Base-by-base conservation (phyloP, 2,329 filamentous ascomycete genomes). In the Aspergillus alliaceus region DNA sequence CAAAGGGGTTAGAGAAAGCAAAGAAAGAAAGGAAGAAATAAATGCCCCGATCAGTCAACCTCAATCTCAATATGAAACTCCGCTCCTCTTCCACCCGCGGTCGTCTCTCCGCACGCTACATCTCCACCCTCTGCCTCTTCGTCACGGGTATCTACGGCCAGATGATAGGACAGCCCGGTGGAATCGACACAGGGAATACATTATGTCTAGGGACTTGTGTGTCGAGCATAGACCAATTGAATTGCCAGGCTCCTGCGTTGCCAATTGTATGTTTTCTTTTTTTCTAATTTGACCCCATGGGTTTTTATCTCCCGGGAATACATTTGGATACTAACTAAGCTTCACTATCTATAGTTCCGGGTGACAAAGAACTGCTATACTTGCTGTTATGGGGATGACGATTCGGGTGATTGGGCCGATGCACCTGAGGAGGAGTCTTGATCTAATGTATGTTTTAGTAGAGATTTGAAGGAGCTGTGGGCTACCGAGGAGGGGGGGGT, bases 121-220 rank as follows among this genome's bases (percentile, higher is more conserved):
- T 59, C 32, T 52, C 66, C 15, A 35, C 58, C 27, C 48, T 60
- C 53, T 58, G 60, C 39, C 51, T 61, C 14, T 51, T 68, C 12
- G 63, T 59, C 14, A 48, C 51, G 22, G 56, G 49, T n/a, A 52
- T 53, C 24, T 40, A 39, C 37, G 40, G 39, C 42, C 59, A 56
- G 9, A 34, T 20, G 6, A 24, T 49, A 34, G 53, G 42, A 4
- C 22, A 24, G 9, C 47, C 57, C 20, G 35, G 54, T 29, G 59
- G 54, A n/a, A 51, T 58, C 31, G 58, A 63, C 40, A 34, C 27
- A 2, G 59, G 59, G 15, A 59, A 59, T 29, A 54, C n/a, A 11
- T 22, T 53, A 20, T 61, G 59, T 15, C 5, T 39, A 12, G 59
- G 59, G 3, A 31, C 31, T 11, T 61, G 59, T 25, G 49, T 50